Percentiles rank a stretch among this genome's conserved stretches.
These are phyloP conservation scores for Parathielavia hyrcaniae DNA, from an alignment of 495 filamentous ascomycete species.

Conservation along the genomic window DNA sequence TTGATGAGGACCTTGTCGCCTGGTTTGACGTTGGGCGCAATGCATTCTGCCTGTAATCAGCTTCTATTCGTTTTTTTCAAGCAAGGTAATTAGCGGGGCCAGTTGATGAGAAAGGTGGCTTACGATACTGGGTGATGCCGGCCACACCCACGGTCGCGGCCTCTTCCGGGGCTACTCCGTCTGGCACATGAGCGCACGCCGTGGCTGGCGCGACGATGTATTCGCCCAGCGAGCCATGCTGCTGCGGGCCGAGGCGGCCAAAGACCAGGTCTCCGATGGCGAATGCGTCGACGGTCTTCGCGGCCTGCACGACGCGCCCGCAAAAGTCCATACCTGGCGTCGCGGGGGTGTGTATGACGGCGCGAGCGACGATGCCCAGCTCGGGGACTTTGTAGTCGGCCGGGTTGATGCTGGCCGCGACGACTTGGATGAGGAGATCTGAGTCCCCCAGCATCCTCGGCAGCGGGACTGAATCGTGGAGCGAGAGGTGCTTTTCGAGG, in stretches of 20 bases:
- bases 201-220: slow-evolving; percentile 39
- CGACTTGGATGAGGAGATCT: slow-evolving; percentile 51
- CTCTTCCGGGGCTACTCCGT: slow-evolving; percentile 45
- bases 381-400: slow-evolving; percentile 66
- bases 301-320: slow-evolving; percentile 49
- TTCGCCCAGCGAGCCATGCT: slow-evolving; percentile 51
- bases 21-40: slow-evolving; percentile 48
- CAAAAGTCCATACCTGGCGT: slow-evolving; percentile 60
- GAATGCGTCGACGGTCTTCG: slow-evolving; percentile 33
- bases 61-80: background rate
- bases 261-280: slow-evolving; percentile 52
- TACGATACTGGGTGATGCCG: slow-evolving; percentile 51
- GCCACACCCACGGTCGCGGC: slow-evolving; percentile 51
- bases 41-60: slow-evolving; percentile 30
- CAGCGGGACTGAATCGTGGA: slow-evolving; percentile 41
- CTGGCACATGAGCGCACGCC: slow-evolving; percentile 40
- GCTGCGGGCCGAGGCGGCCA: slow-evolving; percentile 40
- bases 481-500: slow-evolving; percentile 53
- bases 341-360: slow-evolving; percentile 41
- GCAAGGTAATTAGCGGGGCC: too few relatives aligned
- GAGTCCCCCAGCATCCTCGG: slow-evolving; percentile 37
- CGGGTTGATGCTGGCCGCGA: slow-evolving; percentile 56
- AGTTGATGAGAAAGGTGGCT: background rate
- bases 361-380: slow-evolving; percentile 37
- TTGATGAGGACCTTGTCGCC: slow-evolving; percentile 62